Percentiles rank a stretch among this genome's conserved stretches.
Conservation (phyloP, 345 rosid species). For the Syzygium aqueum region DNA sequence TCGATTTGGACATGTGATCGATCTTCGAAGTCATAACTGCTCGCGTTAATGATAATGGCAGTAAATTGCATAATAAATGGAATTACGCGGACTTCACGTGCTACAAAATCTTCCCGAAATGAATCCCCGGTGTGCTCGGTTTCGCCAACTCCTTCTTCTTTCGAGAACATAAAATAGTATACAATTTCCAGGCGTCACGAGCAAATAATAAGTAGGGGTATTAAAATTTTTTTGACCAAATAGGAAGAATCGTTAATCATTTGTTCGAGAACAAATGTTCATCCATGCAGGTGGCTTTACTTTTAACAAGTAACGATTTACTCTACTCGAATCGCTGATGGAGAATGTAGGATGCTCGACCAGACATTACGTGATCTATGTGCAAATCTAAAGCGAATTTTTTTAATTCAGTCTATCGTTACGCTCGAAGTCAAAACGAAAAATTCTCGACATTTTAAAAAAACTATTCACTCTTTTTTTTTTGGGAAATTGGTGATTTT, state of each 20-base stretch:
- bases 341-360: background rate
- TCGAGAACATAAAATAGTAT: background rate
- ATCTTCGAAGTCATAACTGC: fast-evolving
- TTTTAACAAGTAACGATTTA: background rate
- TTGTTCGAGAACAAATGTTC: background rate
- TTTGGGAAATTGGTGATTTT: background rate
- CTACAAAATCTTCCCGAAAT: fast-evolving
- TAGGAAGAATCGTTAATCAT: background rate
- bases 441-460: background rate
- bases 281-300: background rate
- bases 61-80: background rate
- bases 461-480: background rate
- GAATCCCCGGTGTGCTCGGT: background rate
- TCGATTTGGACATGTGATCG: fast-evolving
- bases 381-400: background rate
- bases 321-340: no score
- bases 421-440: background rate
- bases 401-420: fast-evolving
- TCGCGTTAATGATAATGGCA: fast-evolving
- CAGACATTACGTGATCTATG: background rate
- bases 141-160: background rate
- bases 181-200: fast-evolving
- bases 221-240: background rate
- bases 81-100: fast-evolving
- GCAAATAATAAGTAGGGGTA: fast-evolving